Evolutionary conservation across 1,139 yeast genomes (phyloP).

Genomic region (Hyphopichia burtonii): DNA sequence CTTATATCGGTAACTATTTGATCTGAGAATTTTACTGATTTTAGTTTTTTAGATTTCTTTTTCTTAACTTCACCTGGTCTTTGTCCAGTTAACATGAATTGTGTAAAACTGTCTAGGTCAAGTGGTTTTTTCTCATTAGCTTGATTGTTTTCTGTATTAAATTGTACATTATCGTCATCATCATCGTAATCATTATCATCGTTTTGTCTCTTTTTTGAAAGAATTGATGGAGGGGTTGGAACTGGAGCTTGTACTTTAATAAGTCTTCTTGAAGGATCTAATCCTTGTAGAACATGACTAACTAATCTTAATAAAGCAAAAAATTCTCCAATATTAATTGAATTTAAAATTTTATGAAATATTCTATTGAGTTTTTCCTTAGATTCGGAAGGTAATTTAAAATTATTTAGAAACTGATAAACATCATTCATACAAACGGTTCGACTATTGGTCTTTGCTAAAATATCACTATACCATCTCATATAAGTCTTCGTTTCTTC

Average conservation of each 20-base stretch:
- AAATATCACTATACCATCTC: constrained; percentile 74
- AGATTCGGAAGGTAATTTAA: constrained; percentile 44
- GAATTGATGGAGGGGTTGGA: constrained; percentile 68
- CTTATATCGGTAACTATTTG: constrained; percentile 51
- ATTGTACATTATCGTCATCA: constrained; percentile 20
- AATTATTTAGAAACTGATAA: constrained; percentile 60
- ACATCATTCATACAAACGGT: constrained; percentile 62
- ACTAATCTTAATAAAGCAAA: constrained; percentile 68
- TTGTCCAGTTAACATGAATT: constrained; percentile 71
- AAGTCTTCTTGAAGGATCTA: constrained; percentile 49
- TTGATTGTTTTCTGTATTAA: not conserved
- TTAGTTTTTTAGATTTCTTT: constrained; percentile 40
- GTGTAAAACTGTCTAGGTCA: constrained; percentile 74
- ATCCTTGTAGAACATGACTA: constrained; percentile 53
- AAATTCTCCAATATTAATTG: constrained; percentile 71
- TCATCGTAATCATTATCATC: constrained; percentile 41
- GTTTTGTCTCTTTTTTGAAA: constrained; percentile 52
- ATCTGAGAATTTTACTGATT: constrained; percentile 72
- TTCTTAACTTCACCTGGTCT: constrained; percentile 46
- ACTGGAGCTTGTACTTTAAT: constrained; percentile 55
- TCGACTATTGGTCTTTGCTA: constrained; percentile 55
- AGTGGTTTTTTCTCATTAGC: constrained; percentile 29
- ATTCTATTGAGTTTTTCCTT: constrained; percentile 48
- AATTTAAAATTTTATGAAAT: constrained; percentile 48
- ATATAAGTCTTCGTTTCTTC: constrained; percentile 71